phyloP scores from a whole-genome alignment of 2,329 filamentous ascomycete genomes.

The Alternaria ventricosa region DNA sequence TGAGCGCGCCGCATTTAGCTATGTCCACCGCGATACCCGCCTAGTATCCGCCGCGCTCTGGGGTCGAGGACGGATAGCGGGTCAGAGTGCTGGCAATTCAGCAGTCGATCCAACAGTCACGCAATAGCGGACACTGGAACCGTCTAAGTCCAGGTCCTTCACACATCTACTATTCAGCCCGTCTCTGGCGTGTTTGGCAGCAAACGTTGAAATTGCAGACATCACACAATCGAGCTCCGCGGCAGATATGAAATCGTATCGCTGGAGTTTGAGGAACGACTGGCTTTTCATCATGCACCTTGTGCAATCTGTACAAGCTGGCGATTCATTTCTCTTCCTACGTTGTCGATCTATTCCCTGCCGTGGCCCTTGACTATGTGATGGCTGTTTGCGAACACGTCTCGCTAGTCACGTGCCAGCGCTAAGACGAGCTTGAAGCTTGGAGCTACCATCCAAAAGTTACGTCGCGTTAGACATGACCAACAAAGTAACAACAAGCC shows the following conservation, averaged over 20 bases:
- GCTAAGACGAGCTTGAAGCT: conserved; percentile 13
- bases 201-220: not conserved
- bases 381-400: conserved; percentile 8
- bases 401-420: conserved; percentile 18
- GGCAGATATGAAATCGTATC: not conserved
- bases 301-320: not conserved
- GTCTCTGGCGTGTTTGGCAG: not conserved
- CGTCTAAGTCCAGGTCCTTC: not conserved
- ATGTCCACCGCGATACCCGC: conserved; percentile 16
- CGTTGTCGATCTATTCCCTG: not conserved
- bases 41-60: conserved; percentile 10
- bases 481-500: not conserved
- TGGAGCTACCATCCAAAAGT: conserved; percentile 16
- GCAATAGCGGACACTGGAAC: not conserved
- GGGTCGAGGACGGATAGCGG: conserved; percentile 1
- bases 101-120: not conserved
- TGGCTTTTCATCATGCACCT: not conserved
- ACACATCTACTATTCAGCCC: not conserved
- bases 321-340: not conserved
- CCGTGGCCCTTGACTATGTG: not conserved
- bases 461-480: conserved; percentile 19
- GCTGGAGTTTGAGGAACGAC: not conserved
- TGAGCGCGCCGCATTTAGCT: not conserved
- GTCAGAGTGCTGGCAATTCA: conserved; percentile 5
- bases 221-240: not conserved